Base-by-base conservation (phyloP, 129 eudicot genomes). In the Pseudognaphalium luteoalbum region DNA sequence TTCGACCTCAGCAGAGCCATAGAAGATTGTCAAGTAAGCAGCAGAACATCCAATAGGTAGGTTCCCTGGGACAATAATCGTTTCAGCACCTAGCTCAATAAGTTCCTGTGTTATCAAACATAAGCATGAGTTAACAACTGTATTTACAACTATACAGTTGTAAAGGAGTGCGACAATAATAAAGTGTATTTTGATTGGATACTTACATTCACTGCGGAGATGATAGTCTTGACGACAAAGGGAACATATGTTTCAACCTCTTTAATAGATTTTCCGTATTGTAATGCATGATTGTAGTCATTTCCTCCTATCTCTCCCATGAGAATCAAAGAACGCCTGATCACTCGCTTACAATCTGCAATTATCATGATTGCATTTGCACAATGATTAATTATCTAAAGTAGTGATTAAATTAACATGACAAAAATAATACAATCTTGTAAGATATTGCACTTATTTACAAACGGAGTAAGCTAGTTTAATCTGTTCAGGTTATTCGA, bases 291-390 rank as follows among this genome's bases (percentile, higher is more conserved):
- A 62, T 85, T 85, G 73, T 81, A 87, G 72, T 90, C 96, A 58
- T 90, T 87, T 35, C 92, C 92, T 51, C 96, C 96, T 15, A 90
- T 87, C 67, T 87, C 92, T 47, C 96, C 96, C 87, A 90, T 57
- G 19, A 90, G 79, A 73, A 90, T 25, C 12, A 90, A 62, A 4
- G 90, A 80, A 5, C 62, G 66, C 16, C 77, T 50, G 2, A 90
- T 83, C 28, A 78, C 39, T 6, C 42, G 25, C 42, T 66, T 84
- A 74, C 87, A 66, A 30, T 81, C 92, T 86, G 81, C 47, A 41
- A 41, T 39, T 8, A 39, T 41, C 14, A 41, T 41, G 14, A 41
- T 41, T 41, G 14, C 47, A 35, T 35, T 35, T 35, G 7, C 7
- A 35, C 41, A 35, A 6, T 1, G 41, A 35, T 35, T 35, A 25